Evolutionary conservation across 176 grass and related monocot species (phyloP), one percentile per base, ranked within the genome.

Genomic region (Oryza nivara): DNA sequence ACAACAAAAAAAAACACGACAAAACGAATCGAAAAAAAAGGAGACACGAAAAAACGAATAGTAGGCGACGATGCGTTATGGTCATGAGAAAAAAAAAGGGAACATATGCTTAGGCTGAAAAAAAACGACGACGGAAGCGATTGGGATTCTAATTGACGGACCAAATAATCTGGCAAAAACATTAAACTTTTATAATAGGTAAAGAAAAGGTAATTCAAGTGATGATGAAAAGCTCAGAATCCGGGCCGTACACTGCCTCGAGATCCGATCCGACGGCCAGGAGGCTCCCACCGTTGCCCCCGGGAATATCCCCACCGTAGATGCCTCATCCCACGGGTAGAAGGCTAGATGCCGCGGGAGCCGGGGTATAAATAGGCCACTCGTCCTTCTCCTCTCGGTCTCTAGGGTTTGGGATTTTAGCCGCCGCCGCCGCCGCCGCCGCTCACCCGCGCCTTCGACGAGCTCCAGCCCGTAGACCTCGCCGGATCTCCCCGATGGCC

Each of bases 401-500:
- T 64, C 70, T 83, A 80, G 86, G 82, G 82, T 88, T 94, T 83
- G 86, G 11, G 86, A 88, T 91, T 91, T 86, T 90, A 83, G 79
- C 68, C 67, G 25, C 77, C 70, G 0, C 54, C 25, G 25, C 23
- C 36, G 34, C 35, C 47, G 36, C 60, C 73, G 54, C 85, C 30
- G 65, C n/a, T 56, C 67, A 43, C 86, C 77, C 48, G 4, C 56
- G 6, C 15, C 52, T 83, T n/a, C 58, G 74, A 69, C 49, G 67
- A 32, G 77, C 49, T 5, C n/a, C 45, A 54, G 45, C 68, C 68
- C 17, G 15, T 12, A 17, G 23, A 60, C 44, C 65, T 81, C 54
- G 41, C 36, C 77, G 56, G 74, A 79, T 81, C 54, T 58, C 54
- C 54, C 75, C 88, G 79, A 98, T 98, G 96, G 96, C 91, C 22